These are phyloP conservation scores for Malassezia restricta DNA, from an alignment of 1,284 basidiomycete genomes.

Conservation along the genomic window DNA sequence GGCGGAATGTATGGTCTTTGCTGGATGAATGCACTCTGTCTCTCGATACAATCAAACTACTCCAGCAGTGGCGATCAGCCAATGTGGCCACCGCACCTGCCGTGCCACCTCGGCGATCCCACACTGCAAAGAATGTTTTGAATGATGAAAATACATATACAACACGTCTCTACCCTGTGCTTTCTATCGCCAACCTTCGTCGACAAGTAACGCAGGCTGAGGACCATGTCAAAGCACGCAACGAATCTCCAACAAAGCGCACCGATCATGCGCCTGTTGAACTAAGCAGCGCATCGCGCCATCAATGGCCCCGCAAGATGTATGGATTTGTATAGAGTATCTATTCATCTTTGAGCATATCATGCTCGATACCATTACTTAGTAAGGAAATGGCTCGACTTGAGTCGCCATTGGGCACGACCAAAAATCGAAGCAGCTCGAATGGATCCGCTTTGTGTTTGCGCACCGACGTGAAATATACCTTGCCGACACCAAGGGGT, in stretches of 20 bases:
- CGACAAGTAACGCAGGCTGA: too few species aligned
- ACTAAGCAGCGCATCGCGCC: not conserved
- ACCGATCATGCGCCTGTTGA: not conserved
- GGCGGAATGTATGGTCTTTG: constrained; percentile 80
- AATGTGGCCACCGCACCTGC: not conserved
- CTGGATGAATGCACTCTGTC: constrained; percentile 54
- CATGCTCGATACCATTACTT: not conserved
- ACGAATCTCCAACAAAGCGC: too few species aligned
- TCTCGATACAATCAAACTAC: not conserved
- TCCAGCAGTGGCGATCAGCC: not conserved
- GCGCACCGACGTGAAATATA: constrained; percentile 34
- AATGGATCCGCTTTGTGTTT: constrained; percentile 20
- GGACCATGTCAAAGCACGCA: too few species aligned
- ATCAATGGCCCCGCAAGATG: constrained; percentile 6
- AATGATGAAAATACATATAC: not conserved
- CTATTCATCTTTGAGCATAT: not conserved
- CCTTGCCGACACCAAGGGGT: constrained; percentile 17
- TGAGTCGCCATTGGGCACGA: constrained; percentile 21
- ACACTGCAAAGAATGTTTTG: too few species aligned
- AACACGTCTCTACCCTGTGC: not conserved
- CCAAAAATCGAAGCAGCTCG: constrained; percentile 29
- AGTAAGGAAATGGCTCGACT: constrained; percentile 11
- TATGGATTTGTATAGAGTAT: constrained; percentile 5
- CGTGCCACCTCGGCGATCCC: not conserved
- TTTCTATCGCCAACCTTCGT: not conserved